Conservation (phyloP, 2,329 filamentous ascomycete genomes). For the Cladosporium sp. region DNA sequence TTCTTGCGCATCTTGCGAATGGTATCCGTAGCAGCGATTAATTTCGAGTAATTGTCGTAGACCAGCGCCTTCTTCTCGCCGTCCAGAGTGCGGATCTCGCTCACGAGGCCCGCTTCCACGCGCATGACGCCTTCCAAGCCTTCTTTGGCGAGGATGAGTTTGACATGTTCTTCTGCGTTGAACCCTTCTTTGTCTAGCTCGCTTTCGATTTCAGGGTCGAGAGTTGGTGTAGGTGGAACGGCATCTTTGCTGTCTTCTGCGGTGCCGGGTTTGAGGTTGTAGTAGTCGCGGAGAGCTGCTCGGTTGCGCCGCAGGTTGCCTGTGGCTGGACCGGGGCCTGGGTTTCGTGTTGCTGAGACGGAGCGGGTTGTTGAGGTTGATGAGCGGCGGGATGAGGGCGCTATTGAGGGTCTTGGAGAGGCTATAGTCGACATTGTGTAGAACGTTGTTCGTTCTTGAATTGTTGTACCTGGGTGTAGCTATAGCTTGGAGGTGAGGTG, state of each 20-base stretch:
- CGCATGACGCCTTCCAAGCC: constrained; percentile 65
- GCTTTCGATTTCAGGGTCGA: constrained; percentile 57
- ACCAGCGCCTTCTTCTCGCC: constrained; percentile 96
- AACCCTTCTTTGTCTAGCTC: constrained; percentile 75
- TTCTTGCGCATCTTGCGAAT: constrained; percentile 83
- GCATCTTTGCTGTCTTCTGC: constrained; percentile 18
- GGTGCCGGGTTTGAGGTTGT: constrained; percentile 63
- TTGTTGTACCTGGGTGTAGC: not conserved
- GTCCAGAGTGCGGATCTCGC: constrained; percentile 82
- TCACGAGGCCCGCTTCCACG: constrained; percentile 65
- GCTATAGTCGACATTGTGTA: constrained; percentile 54
- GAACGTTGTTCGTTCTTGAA: not conserved
- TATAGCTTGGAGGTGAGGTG: not conserved
- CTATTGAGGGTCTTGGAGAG: constrained; percentile 57
- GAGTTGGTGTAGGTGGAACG: constrained; percentile 27
- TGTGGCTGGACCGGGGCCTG: constrained; percentile 19
- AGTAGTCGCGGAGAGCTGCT: constrained; percentile 87
- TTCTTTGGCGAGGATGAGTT: constrained; percentile 56
- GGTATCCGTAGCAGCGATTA: constrained; percentile 94
- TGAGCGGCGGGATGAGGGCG: constrained; percentile 65
- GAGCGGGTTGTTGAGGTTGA: constrained; percentile 51
- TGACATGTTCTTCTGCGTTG: constrained; percentile 65
- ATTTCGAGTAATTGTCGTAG: constrained; percentile 96
- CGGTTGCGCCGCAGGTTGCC: constrained; percentile 64
- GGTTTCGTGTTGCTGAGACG: constrained; percentile 38